Base-by-base conservation (phyloP, 805 yeast species). In the Priceomyces carsonii region DNA sequence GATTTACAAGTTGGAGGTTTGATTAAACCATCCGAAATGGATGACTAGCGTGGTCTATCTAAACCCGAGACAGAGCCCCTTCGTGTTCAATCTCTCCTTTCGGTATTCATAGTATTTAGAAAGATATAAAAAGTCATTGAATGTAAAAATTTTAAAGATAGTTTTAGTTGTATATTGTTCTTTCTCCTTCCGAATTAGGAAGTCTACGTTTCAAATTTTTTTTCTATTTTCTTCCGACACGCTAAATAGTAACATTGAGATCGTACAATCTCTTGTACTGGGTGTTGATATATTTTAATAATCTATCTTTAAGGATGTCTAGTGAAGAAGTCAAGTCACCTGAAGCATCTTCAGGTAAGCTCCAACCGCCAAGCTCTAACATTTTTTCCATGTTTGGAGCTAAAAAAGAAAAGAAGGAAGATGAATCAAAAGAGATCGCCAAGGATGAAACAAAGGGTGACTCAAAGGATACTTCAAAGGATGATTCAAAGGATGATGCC, bases 321-420 rank as follows among this genome's bases (percentile, higher is more conserved):
- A 37, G 55, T 27, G 66, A 60, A 47, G 61, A 55, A 32, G 47
- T 51, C 44, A 55, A 57, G 38, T 49, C 53, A 18, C 48, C 52
- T 26, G 62, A 53, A 36, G 56, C 50, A 26, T 33, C 59, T 17
- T 36, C 61, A 8, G 44, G 60, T 12, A 57, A 66, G 22, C 77
- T 78, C 44, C 59, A 71, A 44, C 86, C 86, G 26, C 95, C 95
- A 48, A 75, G 88, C 18, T 61, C 95, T 37, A 82, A 83, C 59
- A 95, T 89, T 15, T 90, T 91, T 58, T 81, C 95, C 57, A 85
- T 90, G 95, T 91, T 91, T 63, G 97, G 97, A 41, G 96, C 95
- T 47, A 82, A 82, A 61, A 82, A 85, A 59, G 80, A 80, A 50
- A 79, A 79, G 72, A 79, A 75, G 65, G 75, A 63, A 33, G 66